Evolutionary conservation across 2,329 filamentous ascomycete genomes (phyloP), one percentile per base, ranked within the genome.

Genomic region (Lecanicillium sp.): DNA sequence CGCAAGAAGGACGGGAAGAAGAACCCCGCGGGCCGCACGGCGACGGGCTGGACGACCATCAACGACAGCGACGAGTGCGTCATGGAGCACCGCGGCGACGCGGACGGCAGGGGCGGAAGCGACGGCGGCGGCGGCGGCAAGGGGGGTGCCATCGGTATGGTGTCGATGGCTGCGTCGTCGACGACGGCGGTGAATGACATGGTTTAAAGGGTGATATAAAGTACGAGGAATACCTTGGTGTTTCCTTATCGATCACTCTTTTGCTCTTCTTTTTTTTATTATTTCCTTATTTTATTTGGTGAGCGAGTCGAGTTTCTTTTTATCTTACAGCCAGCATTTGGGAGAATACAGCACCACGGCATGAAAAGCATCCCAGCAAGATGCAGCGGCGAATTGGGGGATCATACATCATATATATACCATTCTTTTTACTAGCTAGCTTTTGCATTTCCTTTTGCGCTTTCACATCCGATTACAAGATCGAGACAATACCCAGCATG

Each of bases 61-160:
- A 55, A 54, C 20, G 50, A 54, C 15, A 53, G 56, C 40, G 55
- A 58, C 15, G 56, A 58, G 41, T 47, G 42, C 29, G 54, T 56
- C 11, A 33, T 51, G 40, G 45, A 46, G 32, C 46, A 21, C n/a
- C 3, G n/a, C n/a, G 26, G 17, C 9, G 38, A 24, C 24, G 23
- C 11, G 12, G 40, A 10, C 8, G 40, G 7, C 8, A 12, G 23
- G n/a, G 7, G 7, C 10, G 8, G 9, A 2, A 17, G 5, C 8
- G 15, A 17, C 6, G 7, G 4, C 33, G 12, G 21, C 11, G 10
- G 14, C 19, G 33, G 8, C 15, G 26, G 12, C 2, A 30, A 14
- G 14, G 17, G 15, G 3, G 7, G 6, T 6, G 3, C 19, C 4
- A 29, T 14, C 17, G 19, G 8, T 5, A 21, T 30, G 24, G 12